Base-by-base conservation (phyloP, 768 basidiomycete genomes). In the Cystobasidium tubakii region DNA sequence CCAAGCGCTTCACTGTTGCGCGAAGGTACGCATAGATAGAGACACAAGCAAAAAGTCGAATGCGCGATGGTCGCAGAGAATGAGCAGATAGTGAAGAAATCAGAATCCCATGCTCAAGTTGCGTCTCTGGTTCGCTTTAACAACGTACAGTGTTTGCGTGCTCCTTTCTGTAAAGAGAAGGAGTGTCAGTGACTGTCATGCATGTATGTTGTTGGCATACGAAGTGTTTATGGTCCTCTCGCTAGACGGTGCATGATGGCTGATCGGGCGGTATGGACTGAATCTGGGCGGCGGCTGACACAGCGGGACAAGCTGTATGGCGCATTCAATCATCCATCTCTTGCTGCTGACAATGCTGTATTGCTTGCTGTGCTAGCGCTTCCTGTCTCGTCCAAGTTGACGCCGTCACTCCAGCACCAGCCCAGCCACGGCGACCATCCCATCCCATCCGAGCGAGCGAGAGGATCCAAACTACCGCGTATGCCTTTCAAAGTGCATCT, bases 1-100 rank as follows among this genome's bases (percentile, higher is more conserved):
- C 88, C 74, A 98, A 21, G 81, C 95, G 90, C 87, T 97, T 97
- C 85, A 97, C 63, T 65, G 36, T 66, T 36, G n/a, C 66, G n/a
- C 64, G 34, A 53, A 10, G 66, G 54, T 10, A n/a, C 3, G 36
- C 10, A 62, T 62, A 57, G 9, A 21, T 33, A 7, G 25, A 7
- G 25, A 34, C 10, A 65, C 9, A 65, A 23, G 19, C 39, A 23
- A 39, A 17, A 42, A 69, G 39, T 23, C n/a, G 25, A 53, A 53
- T 67, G 29, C 55, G 69, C 69, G 69, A 71, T 57, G 50, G 15
- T 53, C n/a, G 39, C 69, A 71, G 69, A 71, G 33, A 71, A 71
- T 71, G 55, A 46, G 69, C 36, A 60, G 31, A 57, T 29, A 29
- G 21, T 31, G 25, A 29, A 21, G 12, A 60, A 19, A 54, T 71